A percentile compares a stretch with the other conserved stretches of the same genome.
Evolutionary conservation across 257 asterid species (phyloP).

Genomic region (Galeopsis tetrahit): DNA sequence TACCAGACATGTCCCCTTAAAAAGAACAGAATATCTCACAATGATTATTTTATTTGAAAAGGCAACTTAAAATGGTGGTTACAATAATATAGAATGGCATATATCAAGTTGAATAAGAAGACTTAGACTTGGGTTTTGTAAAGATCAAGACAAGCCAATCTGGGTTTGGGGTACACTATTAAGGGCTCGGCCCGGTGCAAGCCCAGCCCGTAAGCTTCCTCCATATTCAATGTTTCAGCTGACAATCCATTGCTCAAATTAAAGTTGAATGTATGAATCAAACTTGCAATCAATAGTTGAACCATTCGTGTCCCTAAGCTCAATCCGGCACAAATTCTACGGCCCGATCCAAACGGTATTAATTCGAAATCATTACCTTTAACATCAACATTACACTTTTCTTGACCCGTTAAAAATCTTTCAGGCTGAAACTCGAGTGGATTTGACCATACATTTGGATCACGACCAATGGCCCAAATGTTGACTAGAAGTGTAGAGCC

Average conservation of each 20-base stretch:
- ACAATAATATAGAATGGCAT: too few relatives aligned
- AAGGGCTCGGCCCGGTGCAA: slow-evolving; percentile 72
- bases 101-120: too few relatives aligned
- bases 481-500: slow-evolving; percentile 78
- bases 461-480: slow-evolving; percentile 89
- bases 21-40: too few relatives aligned
- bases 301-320: slow-evolving; percentile 76
- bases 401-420: slow-evolving; percentile 66
- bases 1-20: too few relatives aligned
- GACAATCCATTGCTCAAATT: slow-evolving; percentile 51
- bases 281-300: slow-evolving; percentile 64
- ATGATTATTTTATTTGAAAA: too few relatives aligned
- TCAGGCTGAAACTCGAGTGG: slow-evolving; percentile 70
- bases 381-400: slow-evolving; percentile 59
- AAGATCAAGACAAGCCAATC: slow-evolving; percentile 37
- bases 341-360: slow-evolving; percentile 93
- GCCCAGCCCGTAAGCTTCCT: slow-evolving; percentile 80
- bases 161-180: slow-evolving; percentile 59
- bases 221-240: slow-evolving; percentile 60
- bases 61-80: too few relatives aligned
- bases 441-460: slow-evolving; percentile 62
- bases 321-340: slow-evolving; percentile 86
- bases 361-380: slow-evolving; percentile 77
- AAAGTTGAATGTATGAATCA: slow-evolving; percentile 75
- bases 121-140: too few relatives aligned